These are phyloP conservation scores for Aspergillus awamori DNA, from an alignment of 2,329 filamentous ascomycete genomes.

Conservation along the genomic window DNA sequence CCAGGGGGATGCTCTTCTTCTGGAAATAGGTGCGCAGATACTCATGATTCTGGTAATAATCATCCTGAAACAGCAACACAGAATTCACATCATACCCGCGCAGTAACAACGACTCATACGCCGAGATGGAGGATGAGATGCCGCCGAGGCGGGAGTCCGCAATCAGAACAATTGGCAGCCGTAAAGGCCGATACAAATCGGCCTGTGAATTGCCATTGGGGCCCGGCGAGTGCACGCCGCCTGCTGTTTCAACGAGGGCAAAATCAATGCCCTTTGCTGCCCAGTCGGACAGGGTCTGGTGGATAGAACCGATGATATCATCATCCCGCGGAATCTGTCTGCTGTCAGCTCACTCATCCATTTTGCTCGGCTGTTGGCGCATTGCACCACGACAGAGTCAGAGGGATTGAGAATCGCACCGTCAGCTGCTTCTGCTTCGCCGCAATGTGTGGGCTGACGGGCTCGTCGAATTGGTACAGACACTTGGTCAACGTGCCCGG, in stretches of 20 bases:
- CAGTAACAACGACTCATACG: constrained; percentile 76
- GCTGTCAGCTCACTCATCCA: constrained; percentile 10
- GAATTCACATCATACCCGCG: constrained; percentile 76
- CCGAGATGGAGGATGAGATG: constrained; percentile 77
- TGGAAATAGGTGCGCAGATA: constrained; percentile 71
- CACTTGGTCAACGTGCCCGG: constrained; percentile 60
- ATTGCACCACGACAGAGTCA: neutral
- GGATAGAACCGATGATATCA: constrained; percentile 54
- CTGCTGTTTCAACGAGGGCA: constrained; percentile 77
- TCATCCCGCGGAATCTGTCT: constrained; percentile 53
- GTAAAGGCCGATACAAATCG: constrained; percentile 73
- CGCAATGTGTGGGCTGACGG: constrained; percentile 78
- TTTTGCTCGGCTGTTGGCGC: neutral
- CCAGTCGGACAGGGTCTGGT: constrained; percentile 45
- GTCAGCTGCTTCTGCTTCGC: constrained; percentile 56
- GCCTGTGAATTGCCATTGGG: constrained; percentile 77
- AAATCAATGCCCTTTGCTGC: constrained; percentile 52
- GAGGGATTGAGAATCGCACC: neutral
- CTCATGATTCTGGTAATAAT: constrained; percentile 66
- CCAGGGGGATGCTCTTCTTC: constrained; percentile 60
- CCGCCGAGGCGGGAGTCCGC: constrained; percentile 77
- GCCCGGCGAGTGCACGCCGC: constrained; percentile 76
- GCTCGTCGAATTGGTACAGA: constrained; percentile 71
- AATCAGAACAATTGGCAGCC: constrained; percentile 73
- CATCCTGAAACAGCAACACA: constrained; percentile 69